Evolutionary conservation across 352 stramenopile genomes (phyloP), one percentile per base, ranked within the genome.

Genomic region (Detonula confervacea): DNA sequence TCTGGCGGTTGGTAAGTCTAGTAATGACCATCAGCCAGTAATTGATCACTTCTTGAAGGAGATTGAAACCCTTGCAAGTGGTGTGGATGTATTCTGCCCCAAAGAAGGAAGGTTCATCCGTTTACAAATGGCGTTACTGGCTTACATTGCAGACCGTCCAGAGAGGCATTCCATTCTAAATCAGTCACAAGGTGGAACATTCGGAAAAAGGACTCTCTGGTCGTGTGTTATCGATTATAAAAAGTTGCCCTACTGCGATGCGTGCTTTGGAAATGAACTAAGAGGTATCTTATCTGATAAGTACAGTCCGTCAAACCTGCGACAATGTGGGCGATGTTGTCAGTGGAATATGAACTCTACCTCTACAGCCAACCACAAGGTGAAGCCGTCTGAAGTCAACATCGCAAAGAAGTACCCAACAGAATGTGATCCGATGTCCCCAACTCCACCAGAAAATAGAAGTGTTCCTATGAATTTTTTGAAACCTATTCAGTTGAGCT

Each of bases 111-210:
- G 4, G 14, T 5, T 37, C 3, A 29, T 52, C 30, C 30, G 1
- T 18, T 9, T 24, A 18, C 3, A 54, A 16, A 30, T 66, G 5
- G 33, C 12, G 33, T 14, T 52, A n/a, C n/a, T 66, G 2, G 57
- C 57, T 20, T 66, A 66, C 20, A 66, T 66, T 52, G 57, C 57
- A 25, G 57, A 66, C 29, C 22, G 57, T 18, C 33, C 57, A 54
- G 57, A 66, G 33, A 30, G 37, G 33, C 14, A 52, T 25, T 51
- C 33, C 1, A 52, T 66, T 27, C 18, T 52, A 18, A 51, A 52
- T 12, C 22, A 9, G 30, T n/a, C 57, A 42, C 55, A 47, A 9
- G 7, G 2, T 29, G 57, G 37, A 11, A 66, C 6, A n/a, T 66
- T 30, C 37, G 16, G 44, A 29, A 66, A 39, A 37, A 9, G 44